Evolutionary conservation across 768 basidiomycete species (phyloP), one percentile per base, ranked within the genome.

Genomic region (Scleroderma bovista): DNA sequence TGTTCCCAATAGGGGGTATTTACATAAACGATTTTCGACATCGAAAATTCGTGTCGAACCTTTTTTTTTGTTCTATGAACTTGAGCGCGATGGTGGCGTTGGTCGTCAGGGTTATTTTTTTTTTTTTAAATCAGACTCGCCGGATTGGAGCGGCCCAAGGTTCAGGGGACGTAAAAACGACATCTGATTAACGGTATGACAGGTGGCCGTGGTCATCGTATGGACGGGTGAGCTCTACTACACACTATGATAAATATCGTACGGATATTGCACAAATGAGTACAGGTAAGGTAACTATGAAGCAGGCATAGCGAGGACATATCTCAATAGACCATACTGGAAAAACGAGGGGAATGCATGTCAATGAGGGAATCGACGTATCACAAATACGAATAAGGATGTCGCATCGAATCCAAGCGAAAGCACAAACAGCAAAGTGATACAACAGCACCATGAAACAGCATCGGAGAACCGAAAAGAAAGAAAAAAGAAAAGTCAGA

Each of bases 401-500:
- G 41, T 42, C 41, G 44, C 44, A 32, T 32, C 44, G 26, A 13
- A 45, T 32, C 12, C 19, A 33, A 45, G 41, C 41, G 41, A 43
- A 43, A 29, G 24, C 41, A 47, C 37, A 50, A 29, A 46, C 41
- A 48, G 39, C 44, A 46, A n/a, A 39, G 37, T 55, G 49, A 39
- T 47, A 56, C 53, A 47, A 44, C n/a, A 46, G 29, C 43, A 20
- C 32, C 36, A n/a, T 48, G 33, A 45, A 50, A 54, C 44, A 47
- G 51, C 38, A 24, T 8, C 41, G 16, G 26, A 9, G 15, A n/a
- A 29, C 22, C 41, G n/a, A 15, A 43, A 5, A 6, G 15, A 29
- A 23, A 12, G 17, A 45, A 53, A 32, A 50, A 46, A 38, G 20
- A 34, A 29, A 58, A 56, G 58, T 58, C 57, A 47, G 48, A 41